A percentile compares a stretch with the other conserved stretches of the same genome.
These are phyloP conservation scores for Phyllostachys edulis DNA, from an alignment of 176 grass and related monocot genomes.

Conservation along the genomic window DNA sequence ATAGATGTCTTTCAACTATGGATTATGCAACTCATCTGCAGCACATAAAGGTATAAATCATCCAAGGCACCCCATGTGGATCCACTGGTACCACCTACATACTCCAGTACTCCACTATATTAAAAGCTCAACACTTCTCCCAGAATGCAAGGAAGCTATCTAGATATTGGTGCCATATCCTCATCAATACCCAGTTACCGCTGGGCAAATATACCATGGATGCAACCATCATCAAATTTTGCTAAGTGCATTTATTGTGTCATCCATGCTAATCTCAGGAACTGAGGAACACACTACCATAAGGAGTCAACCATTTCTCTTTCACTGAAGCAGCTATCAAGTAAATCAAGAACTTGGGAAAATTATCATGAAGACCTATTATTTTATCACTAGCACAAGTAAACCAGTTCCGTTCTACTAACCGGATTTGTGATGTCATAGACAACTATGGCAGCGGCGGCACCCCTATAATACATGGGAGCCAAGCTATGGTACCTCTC, in stretches of 20 bases:
- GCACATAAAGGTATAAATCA: constrained; percentile 25
- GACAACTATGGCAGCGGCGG: constrained; percentile 83
- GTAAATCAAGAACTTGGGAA: not conserved
- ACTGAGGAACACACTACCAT: not conserved
- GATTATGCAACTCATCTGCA: not conserved
- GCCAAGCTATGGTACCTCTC: constrained; percentile 97
- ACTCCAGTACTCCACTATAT: not conserved
- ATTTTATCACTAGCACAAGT: not conserved
- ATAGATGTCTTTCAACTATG: not conserved
- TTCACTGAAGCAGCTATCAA: not conserved
- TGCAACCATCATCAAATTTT: constrained; percentile 23
- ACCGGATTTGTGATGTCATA: constrained; percentile 92
- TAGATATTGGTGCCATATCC: not conserved
- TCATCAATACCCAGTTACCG: not conserved
- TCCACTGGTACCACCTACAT: constrained; percentile 9
- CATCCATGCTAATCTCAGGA: not conserved
- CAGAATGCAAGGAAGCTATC: not conserved
- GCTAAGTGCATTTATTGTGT: constrained; percentile 13
- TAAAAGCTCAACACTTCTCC: constrained; percentile 1
- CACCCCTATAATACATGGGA: constrained; percentile 98
- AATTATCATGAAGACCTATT: not conserved
- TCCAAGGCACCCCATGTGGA: not conserved
- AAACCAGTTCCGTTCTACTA: constrained; percentile 37
- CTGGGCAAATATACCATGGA: constrained; percentile 13
- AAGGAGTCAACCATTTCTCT: constrained; percentile 19